Base-by-base conservation (phyloP, 306 rosid genomes). In the Pterocarpus macrocarpus region DNA sequence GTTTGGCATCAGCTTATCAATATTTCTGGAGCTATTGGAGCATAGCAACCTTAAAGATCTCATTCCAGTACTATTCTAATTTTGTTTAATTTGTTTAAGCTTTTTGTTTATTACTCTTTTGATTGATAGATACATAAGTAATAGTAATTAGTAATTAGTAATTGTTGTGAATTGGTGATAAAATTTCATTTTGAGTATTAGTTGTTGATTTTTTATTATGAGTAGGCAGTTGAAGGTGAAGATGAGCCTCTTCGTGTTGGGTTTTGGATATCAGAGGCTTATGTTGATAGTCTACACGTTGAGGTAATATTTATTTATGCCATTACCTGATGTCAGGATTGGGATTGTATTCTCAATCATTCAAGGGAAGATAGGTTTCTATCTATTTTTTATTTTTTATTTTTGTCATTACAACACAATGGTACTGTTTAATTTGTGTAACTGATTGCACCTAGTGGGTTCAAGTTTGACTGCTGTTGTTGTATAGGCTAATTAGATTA, bases 151-250 rank as follows among this genome's bases (percentile, higher is more conserved):
- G 0, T 22, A 22, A 22, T 22, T 22, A 22, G 59, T n/a, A 7
- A 66, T 69, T 68, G 64, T 33, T 1, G 28, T 57, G 28, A 71
- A 82, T 63, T 73, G 14, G 76, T 57, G 13, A 16, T 58, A 66
- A 5, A 56, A 71, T 71, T 77, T 71, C 30, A 22, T 34, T 43
- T 34, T 70, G 4, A 62, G 2, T 36, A 47, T 7, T 59, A 12
- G 9, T 55, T 55, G 11, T 2, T 55, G 61, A 10, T 55, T 13
- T 47, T 9, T 47, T 47, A n/a, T 55, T 17, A 55, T 52, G 28
- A 73, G 35, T 84, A 96, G 99, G 98, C 91, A 2, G 97, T 94
- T 77, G 99, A 96, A 96, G 99, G 97, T 7, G 81, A 88, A 86
- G 98, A 92, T 75, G 91, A 83, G 0, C 92, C 93, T 58, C 85